phyloP scores from a whole-genome alignment of 306 rosid genomes.

The Senna tora region DNA sequence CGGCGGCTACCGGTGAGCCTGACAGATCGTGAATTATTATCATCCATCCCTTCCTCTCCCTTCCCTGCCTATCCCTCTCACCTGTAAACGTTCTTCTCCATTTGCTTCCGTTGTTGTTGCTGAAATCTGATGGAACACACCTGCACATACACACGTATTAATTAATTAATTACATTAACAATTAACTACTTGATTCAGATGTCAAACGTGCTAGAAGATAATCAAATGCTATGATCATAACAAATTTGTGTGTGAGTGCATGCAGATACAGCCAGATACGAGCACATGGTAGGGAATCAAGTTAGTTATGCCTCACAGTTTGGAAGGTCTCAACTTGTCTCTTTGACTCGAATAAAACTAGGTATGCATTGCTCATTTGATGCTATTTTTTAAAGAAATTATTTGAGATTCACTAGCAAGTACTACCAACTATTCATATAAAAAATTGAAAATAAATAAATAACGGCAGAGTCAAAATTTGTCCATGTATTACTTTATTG shows the following conservation, averaged over 20 bases:
- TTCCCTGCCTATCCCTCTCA: conserved; percentile 58
- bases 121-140: conserved; percentile 63
- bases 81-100: conserved; percentile 68
- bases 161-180: neutral
- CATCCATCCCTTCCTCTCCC: conserved; percentile 98
- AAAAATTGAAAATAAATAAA: too few relatives aligned
- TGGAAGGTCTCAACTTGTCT: conserved; percentile 47
- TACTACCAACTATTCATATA: too few relatives aligned
- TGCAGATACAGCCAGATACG: conserved; percentile 33
- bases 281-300: conserved; percentile 69
- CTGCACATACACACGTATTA: conserved; percentile 47
- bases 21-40: conserved; percentile 85
- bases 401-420: neutral
- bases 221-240: conserved; percentile 12
- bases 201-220: conserved; percentile 40
- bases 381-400: neutral
- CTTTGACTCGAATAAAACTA: conserved; percentile 46
- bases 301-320: conserved; percentile 47
- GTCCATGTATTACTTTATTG: conserved; percentile 28
- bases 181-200: conserved; percentile 12
- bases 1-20: conserved; percentile 88
- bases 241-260: conserved; percentile 2
- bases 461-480: conserved; percentile 7
- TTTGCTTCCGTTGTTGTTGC: conserved; percentile 49
- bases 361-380: conserved; percentile 20